Conservation (phyloP, 257 asterid genomes). For the Avicennia marina region DNA sequence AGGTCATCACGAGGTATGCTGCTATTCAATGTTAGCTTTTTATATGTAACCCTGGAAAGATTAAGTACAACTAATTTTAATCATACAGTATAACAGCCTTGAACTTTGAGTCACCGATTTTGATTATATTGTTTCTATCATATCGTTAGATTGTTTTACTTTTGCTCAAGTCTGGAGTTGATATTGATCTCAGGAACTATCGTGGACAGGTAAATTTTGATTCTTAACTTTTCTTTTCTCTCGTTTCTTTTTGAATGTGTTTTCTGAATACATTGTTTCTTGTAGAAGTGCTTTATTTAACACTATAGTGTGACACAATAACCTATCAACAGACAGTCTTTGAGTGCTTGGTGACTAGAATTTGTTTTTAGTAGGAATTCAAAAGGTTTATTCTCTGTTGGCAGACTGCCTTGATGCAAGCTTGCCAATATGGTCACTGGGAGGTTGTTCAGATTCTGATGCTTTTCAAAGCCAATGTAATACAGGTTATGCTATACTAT, state of each 20-base stretch:
- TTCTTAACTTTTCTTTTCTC: background rate
- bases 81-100: conserved; percentile 1
- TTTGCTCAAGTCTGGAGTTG: conserved; percentile 78
- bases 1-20: conserved; percentile 84
- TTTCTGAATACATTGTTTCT: background rate
- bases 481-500: conserved; percentile 16
- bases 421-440: conserved; percentile 92
- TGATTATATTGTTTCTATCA: conserved; percentile 2
- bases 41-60: background rate
- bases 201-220: conserved; percentile 70
- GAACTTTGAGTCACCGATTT: conserved; percentile 5
- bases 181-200: conserved; percentile 76
- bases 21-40: background rate
- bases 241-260: background rate
- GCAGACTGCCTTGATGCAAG: conserved; percentile 96
- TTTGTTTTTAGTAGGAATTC: background rate
- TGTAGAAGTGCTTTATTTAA: background rate
- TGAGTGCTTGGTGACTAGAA: background rate
- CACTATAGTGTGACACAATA: background rate
- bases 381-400: conserved; percentile 12
- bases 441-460: conserved; percentile 85
- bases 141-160: conserved; percentile 64
- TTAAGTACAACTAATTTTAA: no score
- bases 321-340: no score
- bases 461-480: conserved; percentile 73